Conservation (phyloP, 2,329 filamentous ascomycete species). For the Colletotrichum caudatum region DNA sequence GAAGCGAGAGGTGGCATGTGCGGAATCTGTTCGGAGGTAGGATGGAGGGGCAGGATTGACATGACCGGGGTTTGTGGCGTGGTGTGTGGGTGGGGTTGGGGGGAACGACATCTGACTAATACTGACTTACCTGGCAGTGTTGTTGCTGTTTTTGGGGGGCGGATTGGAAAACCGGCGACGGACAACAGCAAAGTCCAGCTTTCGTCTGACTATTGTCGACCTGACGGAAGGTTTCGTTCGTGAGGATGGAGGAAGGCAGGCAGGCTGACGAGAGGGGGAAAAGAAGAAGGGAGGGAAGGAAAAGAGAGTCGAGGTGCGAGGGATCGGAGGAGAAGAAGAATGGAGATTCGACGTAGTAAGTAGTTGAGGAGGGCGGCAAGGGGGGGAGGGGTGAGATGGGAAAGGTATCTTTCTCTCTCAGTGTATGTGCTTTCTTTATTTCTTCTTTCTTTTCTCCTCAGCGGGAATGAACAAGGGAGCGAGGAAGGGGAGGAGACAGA, state of each 20-base stretch:
- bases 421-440: neutral
- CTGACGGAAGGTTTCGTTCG: conserved; percentile 20
- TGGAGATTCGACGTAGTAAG: conserved; percentile 36
- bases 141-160: conserved; percentile 5
- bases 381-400: conserved; percentile 24
- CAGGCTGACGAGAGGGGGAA: conserved; percentile 3
- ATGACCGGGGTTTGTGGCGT: conserved; percentile 17
- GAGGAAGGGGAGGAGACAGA: conserved; percentile 16
- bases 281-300: conserved; percentile 17
- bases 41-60: conserved; percentile 33
- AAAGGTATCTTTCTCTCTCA: conserved; percentile 11
- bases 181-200: conserved; percentile 39
- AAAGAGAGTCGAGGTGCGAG: conserved; percentile 38
- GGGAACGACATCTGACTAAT: conserved; percentile 15
- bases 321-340: conserved; percentile 33
- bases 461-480: conserved; percentile 39
- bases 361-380: conserved; percentile 36
- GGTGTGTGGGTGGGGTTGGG: conserved; percentile 13
- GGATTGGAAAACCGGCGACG: conserved; percentile 16
- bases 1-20: conserved; percentile 30
- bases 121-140: conserved; percentile 33
- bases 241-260: conserved; percentile 15
- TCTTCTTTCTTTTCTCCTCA: conserved; percentile 18
- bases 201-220: conserved; percentile 36
- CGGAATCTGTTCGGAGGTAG: conserved; percentile 16